Percentiles rank a stretch among this genome's conserved stretches.
These are phyloP conservation scores for Cladochytrium replicatum DNA, from an alignment of 192 early-diverging fungal genomes.

Conservation along the genomic window DNA sequence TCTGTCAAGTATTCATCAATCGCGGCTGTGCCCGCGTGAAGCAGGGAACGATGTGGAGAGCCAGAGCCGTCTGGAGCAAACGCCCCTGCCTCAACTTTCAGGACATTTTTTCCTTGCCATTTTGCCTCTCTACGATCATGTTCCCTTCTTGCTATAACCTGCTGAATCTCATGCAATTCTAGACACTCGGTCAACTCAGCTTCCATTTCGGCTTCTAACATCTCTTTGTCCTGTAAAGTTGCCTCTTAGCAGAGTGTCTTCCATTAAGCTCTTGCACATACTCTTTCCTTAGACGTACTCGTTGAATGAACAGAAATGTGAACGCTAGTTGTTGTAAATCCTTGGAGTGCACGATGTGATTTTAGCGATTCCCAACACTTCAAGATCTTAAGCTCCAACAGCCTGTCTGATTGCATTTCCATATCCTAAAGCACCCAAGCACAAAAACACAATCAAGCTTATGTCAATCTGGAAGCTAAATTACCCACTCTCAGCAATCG, in stretches of 20 bases:
- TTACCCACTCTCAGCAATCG: neutral
- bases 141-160: neutral
- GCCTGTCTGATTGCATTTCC: neutral
- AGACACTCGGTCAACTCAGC: neutral
- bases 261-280: neutral
- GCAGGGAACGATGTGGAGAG: neutral
- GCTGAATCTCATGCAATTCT: conserved; percentile 1
- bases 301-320: neutral
- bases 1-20: conserved; percentile 9
- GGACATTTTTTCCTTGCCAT: neutral
- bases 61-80: no score
- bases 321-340: neutral
- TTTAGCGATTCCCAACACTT: neutral
- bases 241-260: neutral
- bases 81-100: neutral
- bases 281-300: neutral
- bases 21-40: neutral
- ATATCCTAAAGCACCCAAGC: neutral
- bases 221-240: conserved; percentile 2
- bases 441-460: neutral
- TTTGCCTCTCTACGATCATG: neutral
- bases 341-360: neutral
- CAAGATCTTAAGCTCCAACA: neutral
- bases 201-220: conserved; percentile 1
- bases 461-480: neutral